A percentile compares a stretch with the other conserved stretches of the same genome.
Conservation (phyloP, 352 stramenopile species). For the Phytophthora aleatoria region DNA sequence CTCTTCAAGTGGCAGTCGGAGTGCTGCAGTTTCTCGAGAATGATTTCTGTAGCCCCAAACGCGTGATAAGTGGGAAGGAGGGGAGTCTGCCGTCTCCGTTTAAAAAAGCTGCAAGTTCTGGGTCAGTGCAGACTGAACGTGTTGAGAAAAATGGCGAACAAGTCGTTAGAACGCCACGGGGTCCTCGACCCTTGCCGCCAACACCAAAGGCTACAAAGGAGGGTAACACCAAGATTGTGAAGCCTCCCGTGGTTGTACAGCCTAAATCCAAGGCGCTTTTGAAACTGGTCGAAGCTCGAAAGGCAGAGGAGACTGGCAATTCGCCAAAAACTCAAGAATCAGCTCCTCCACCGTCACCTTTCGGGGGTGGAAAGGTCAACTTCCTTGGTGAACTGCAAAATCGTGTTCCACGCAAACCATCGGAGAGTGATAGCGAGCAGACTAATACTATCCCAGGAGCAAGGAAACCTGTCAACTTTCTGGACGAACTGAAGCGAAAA, state of each 20-base stretch:
- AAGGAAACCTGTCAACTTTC: slow-evolving; percentile 36
- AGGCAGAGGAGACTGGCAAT: slow-evolving; percentile 25
- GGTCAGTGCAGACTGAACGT: background rate
- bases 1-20: slow-evolving; percentile 60
- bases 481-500: slow-evolving; percentile 59
- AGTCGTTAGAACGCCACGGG: slow-evolving; percentile 9
- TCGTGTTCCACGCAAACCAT: slow-evolving; percentile 23
- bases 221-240: background rate
- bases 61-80: slow-evolving; percentile 22
- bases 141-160: background rate
- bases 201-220: slow-evolving; percentile 11
- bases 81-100: slow-evolving; percentile 7
- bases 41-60: slow-evolving; percentile 65
- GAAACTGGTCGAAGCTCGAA: slow-evolving; percentile 42
- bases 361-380: slow-evolving; percentile 23
- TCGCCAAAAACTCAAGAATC: slow-evolving; percentile 5
- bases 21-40: slow-evolving; percentile 75
- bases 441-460: background rate
- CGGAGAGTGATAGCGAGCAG: background rate
- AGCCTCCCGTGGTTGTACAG: slow-evolving; percentile 18
- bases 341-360: slow-evolving; percentile 22
- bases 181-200: slow-evolving; percentile 7
- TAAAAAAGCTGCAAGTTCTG: background rate
- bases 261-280: slow-evolving; percentile 64
- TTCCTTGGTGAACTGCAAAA: slow-evolving; percentile 53